Evolutionary conservation across 305 asterid species (phyloP), one percentile per base, ranked within the genome.

Genomic region (Ruellia speciosa): DNA sequence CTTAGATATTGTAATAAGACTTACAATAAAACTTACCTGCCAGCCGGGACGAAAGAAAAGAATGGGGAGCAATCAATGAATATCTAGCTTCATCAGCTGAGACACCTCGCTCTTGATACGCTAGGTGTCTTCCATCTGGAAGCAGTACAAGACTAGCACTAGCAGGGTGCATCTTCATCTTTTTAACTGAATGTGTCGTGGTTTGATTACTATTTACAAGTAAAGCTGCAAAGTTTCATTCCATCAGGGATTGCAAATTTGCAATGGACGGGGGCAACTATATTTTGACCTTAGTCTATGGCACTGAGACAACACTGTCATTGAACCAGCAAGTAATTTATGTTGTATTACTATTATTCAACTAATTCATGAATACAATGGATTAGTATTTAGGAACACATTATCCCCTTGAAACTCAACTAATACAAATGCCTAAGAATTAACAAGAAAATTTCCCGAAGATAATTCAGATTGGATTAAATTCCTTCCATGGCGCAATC

Each of bases 91-190:
- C 77, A 47, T 82, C 79, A 66, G 95, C 77, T 18, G 92, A 66
- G 73, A 92, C 86, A 3, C 99, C 97, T 70, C 75, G 88, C 61
- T 84, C 95, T 58, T 71, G 83, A 77, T 84, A 86, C 65, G 96
- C 97, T 72, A 88, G 68, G 70, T 76, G 80, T 66, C 99, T 81
- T 43, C 95, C 95, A 55, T 88, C 92, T 3, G 99, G 99, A 63
- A 92, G 97, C 74, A 84, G 48, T 74, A 92, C 67, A 58, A 79
- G 83, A 65, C 67, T 74, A 59, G 94, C 99, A 72, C 73, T 82
- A 49, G 85, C 66, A 49, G 99, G 95, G 73, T 92, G 96, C 37
- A 66, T 43, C 73, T 71, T 67, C 84, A 88, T 63, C 76, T 75
- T 81, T 72, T 75, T 78, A 67, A 82, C 84, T 71, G 68, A 63